Evolutionary conservation across 495 filamentous ascomycete species (phyloP).

Genomic region (Trichoderma reesei): DNA sequence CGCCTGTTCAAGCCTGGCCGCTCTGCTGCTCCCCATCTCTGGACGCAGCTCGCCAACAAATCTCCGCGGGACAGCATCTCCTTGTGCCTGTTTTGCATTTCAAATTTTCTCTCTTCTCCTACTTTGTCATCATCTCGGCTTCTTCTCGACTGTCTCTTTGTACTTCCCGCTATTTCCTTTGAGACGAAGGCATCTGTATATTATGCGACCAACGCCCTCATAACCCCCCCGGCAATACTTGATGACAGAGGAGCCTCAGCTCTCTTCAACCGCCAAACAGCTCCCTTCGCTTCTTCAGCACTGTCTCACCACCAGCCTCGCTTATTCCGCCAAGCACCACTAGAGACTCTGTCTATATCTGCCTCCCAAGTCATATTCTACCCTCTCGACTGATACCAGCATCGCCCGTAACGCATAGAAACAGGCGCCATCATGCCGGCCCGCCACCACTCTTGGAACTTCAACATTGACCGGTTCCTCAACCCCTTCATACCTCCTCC

Average conservation of each 20-base stretch:
- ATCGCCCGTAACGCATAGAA: neutral
- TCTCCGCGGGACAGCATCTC: neutral
- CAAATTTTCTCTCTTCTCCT: neutral
- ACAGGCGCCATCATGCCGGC: neutral
- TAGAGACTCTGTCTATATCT: too few species aligned
- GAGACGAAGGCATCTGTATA: too few species aligned
- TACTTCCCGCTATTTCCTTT: too few species aligned
- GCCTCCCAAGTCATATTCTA: too few species aligned
- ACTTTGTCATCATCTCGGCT: neutral
- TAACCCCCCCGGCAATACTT: too few species aligned
- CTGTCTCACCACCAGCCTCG: too few species aligned
- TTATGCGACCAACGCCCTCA: too few species aligned
- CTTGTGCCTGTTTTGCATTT: neutral
- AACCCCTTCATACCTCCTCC: conserved; percentile 50
- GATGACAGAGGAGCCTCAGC: too few species aligned
- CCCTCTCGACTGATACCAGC: neutral
- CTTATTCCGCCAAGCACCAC: too few species aligned
- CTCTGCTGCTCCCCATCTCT: neutral
- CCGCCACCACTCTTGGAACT: conserved; percentile 27
- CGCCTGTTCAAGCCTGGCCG: neutral
- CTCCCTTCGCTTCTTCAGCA: too few species aligned
- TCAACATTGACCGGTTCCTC: conserved; percentile 58
- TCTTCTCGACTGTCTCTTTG: neutral
- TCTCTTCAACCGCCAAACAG: too few species aligned
- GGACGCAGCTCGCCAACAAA: neutral